Percentiles rank a stretch among this genome's conserved stretches.
Conservation (phyloP, 257 asterid genomes). For the Galeopsis tetrahit region DNA sequence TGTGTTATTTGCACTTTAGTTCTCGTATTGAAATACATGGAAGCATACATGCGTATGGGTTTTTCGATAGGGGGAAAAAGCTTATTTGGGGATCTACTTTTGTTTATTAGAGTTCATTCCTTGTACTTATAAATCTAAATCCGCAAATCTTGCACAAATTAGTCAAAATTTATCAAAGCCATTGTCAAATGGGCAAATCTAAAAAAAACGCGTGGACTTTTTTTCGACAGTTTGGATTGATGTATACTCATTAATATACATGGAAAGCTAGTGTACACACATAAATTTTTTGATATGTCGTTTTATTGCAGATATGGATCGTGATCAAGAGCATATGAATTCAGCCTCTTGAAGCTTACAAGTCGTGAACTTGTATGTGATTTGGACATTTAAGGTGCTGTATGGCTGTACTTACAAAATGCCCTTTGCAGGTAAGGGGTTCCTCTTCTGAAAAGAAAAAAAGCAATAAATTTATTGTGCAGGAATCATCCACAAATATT, state of each 20-base stretch:
- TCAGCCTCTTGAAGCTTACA: conserved; percentile 26
- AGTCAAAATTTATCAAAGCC: no score
- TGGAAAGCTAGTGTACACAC: background rate
- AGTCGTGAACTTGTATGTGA: conserved; percentile 27
- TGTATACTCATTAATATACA: background rate
- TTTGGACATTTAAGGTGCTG: background rate
- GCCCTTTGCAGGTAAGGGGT: background rate
- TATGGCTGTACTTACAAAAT: conserved; percentile 18
- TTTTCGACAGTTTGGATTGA: background rate
- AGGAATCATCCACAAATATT: conserved; percentile 18
- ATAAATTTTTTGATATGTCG: background rate
- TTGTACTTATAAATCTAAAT: background rate
- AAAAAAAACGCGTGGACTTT: background rate
- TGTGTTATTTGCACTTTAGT: background rate
- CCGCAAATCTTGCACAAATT: background rate
- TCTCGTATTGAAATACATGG: background rate
- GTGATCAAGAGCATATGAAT: conserved; percentile 2
- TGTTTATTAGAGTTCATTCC: no score
- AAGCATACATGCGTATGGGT: no score
- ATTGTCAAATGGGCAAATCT: background rate
- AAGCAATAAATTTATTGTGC: conserved; percentile 21
- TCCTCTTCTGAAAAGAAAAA: background rate
- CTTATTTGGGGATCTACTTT: background rate
- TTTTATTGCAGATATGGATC: conserved; percentile 34
- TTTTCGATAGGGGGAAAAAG: background rate